Conservation (phyloP, 495 filamentous ascomycete genomes). For the Beverwykella pulmonaria region DNA sequence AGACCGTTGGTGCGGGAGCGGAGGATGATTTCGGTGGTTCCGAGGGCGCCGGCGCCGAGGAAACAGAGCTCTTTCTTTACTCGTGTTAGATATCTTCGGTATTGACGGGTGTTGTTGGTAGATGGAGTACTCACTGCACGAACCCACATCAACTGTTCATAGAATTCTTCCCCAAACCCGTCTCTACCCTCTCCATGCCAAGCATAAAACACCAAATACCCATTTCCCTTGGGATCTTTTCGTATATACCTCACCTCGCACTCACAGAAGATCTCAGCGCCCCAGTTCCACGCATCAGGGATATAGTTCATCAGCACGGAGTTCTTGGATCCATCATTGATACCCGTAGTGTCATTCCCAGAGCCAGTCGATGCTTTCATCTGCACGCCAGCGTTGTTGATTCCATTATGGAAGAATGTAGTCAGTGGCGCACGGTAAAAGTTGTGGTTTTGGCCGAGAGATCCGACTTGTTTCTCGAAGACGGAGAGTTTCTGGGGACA, state of each 20-base stretch:
- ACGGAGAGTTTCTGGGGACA: slow-evolving; percentile 58
- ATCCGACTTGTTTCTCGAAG: slow-evolving; percentile 59
- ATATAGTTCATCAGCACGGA: slow-evolving; percentile 67
- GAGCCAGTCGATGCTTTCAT: slow-evolving; percentile 63
- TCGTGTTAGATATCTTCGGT: slow-evolving; percentile 11
- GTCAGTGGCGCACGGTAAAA: slow-evolving; percentile 63
- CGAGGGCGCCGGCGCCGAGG: slow-evolving; percentile 63
- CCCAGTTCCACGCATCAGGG: slow-evolving; percentile 76
- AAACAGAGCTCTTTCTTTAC: slow-evolving; percentile 57
- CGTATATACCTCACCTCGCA: slow-evolving; percentile 70
- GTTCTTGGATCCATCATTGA: slow-evolving; percentile 71
- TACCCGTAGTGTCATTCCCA: slow-evolving; percentile 63
- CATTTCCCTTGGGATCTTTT: slow-evolving; percentile 51
- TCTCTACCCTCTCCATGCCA: slow-evolving; percentile 65
- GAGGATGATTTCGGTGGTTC: slow-evolving; percentile 68
- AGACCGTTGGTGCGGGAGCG: slow-evolving; percentile 63
- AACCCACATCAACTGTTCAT: slow-evolving; percentile 70
- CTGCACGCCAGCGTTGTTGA: slow-evolving; percentile 63
- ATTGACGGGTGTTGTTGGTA: not conserved
- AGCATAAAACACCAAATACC: slow-evolving; percentile 66
- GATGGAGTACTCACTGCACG: slow-evolving; percentile 47
- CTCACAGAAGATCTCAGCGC: slow-evolving; percentile 72
- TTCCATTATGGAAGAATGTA: slow-evolving; percentile 61
- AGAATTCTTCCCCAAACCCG: slow-evolving; percentile 58
- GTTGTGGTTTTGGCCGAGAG: slow-evolving; percentile 54